A percentile compares a stretch with the other conserved stretches of the same genome.
Conservation (phyloP, 139 green algal genomes). For the Haematococcus sp. region DNA sequence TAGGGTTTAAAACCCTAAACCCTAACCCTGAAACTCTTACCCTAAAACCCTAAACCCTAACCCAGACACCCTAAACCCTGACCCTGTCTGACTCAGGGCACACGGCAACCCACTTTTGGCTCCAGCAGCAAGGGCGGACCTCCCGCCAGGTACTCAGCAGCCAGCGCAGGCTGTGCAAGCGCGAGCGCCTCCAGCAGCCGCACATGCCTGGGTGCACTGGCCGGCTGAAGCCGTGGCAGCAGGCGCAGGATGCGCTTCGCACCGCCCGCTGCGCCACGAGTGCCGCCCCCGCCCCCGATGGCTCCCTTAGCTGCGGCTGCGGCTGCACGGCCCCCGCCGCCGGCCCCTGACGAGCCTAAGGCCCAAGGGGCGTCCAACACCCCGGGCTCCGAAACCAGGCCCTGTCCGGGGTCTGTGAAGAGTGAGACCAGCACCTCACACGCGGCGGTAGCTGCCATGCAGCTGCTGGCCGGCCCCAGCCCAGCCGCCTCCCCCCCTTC, state of each 20-base stretch:
- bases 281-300: neutral
- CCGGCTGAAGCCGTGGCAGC: slow-evolving; percentile 37
- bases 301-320: neutral
- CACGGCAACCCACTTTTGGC: slow-evolving; percentile 22
- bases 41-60: too few relatives aligned
- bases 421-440: slow-evolving; percentile 42
- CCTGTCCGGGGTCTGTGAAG: slow-evolving; percentile 48
- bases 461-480: neutral
- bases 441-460: slow-evolving; percentile 25
- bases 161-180: slow-evolving; percentile 34
- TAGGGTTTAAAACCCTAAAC: too few relatives aligned
- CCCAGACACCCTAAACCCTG: too few relatives aligned
- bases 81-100: too few relatives aligned
- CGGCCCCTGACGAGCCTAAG: too few relatives aligned
- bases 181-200: slow-evolving; percentile 40
- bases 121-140: slow-evolving; percentile 57
- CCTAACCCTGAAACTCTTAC: too few relatives aligned
- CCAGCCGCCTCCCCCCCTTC: neutral
- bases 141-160: slow-evolving; percentile 45
- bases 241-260: slow-evolving; percentile 34
- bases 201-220: slow-evolving; percentile 18
- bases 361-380: neutral
- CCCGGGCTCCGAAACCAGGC: slow-evolving; percentile 24
- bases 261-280: neutral
- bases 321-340: too few relatives aligned